Evolutionary conservation across 352 stramenopile genomes (phyloP).

Genomic region (Pythium coloratum): DNA sequence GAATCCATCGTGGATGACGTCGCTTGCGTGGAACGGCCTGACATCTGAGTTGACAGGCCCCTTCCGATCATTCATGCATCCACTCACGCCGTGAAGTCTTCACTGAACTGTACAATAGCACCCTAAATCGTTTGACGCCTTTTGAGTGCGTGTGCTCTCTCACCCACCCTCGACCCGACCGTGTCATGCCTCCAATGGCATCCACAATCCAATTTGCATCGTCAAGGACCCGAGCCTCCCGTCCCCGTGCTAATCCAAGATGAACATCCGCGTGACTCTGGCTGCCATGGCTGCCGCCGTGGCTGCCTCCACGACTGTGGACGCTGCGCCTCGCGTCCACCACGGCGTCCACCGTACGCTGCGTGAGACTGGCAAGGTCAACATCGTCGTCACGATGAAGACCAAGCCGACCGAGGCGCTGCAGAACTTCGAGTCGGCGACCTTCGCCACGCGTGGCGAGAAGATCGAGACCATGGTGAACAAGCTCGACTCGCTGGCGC

Average conservation of each 20-base stretch:
- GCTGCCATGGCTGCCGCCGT: background rate
- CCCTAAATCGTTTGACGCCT: too few species aligned
- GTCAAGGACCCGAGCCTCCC: background rate
- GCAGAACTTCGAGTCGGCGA: background rate
- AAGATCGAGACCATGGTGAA: constrained; percentile 2
- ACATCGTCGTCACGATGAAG: constrained; percentile 5
- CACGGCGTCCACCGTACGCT: constrained; percentile 1
- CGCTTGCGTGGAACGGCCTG: background rate
- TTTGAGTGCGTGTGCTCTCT: too few species aligned
- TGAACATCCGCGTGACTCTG: constrained; percentile 1
- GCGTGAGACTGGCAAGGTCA: background rate
- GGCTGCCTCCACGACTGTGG: background rate
- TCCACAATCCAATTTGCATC: constrained; percentile 7
- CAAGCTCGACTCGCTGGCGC: background rate
- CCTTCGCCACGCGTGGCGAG: background rate
- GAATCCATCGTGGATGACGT: background rate
- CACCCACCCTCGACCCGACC: too few species aligned
- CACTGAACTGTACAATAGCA: too few species aligned
- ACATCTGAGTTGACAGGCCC: background rate
- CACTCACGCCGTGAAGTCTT: background rate
- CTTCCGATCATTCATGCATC: background rate
- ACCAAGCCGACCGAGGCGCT: background rate
- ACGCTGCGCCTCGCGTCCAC: background rate
- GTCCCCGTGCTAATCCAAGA: background rate
- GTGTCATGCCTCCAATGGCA: background rate